Evolutionary conservation across 441 rosid genomes (phyloP).

Genomic region (Sinapis alba): DNA sequence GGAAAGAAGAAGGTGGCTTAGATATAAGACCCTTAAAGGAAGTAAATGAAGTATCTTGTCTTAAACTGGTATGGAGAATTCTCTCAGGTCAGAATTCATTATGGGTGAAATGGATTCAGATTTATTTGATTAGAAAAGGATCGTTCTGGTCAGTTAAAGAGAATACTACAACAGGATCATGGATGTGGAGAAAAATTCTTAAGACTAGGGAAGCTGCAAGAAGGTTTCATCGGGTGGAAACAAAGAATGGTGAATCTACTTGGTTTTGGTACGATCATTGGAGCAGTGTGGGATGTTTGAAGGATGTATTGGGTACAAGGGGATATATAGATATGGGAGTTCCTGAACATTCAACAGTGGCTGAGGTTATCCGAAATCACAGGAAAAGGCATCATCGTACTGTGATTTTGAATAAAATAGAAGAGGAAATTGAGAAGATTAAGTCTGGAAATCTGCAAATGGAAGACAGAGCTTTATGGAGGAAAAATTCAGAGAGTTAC

Average conservation of each 20-base stretch:
- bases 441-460: too few species aligned
- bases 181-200: not conserved
- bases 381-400: not conserved
- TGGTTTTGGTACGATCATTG: not conserved
- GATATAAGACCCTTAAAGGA: not conserved
- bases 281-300: not conserved
- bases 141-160: not conserved
- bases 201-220: not conserved
- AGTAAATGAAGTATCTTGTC: not conserved
- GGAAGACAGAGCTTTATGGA: not conserved
- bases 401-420: not conserved
- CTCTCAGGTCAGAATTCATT: not conserved
- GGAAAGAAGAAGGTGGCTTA: not conserved
- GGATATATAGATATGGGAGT: not conserved
- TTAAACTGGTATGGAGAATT: not conserved
- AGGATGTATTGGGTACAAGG: not conserved
- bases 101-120: not conserved
- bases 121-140: not conserved
- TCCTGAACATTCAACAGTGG: not conserved
- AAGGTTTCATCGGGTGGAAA: not conserved
- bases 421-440: not conserved
- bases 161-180: not conserved
- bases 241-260: not conserved
- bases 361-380: not conserved
- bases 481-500: not conserved